Percentiles rank a stretch among this genome's conserved stretches.
Conservation (phyloP, 352 stramenopile species). For the Phytophthora pseudosyringae region DNA sequence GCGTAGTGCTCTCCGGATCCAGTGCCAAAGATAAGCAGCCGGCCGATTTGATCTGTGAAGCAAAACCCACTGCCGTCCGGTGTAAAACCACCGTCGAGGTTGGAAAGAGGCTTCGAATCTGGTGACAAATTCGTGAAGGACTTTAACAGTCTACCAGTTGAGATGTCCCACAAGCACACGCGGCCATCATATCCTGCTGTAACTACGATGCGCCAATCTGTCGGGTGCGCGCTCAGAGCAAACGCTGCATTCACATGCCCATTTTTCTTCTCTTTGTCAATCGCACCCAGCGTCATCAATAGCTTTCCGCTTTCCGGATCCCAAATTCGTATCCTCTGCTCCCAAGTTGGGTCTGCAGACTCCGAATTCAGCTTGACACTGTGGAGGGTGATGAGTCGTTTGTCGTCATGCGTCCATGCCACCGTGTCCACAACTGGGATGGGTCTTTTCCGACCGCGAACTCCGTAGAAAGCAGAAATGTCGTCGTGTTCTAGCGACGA, state of each 20-base stretch:
- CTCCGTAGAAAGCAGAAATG: constrained; percentile 51
- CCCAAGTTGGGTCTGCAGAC: constrained; percentile 48
- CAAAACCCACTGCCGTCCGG: constrained; percentile 72
- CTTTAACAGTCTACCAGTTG: constrained; percentile 66
- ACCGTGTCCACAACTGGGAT: constrained; percentile 67
- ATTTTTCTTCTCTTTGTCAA: constrained; percentile 63
- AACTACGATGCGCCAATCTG: constrained; percentile 74
- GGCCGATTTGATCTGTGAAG: constrained; percentile 85
- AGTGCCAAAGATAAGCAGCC: constrained; percentile 81
- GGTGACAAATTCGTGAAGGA: constrained; percentile 65
- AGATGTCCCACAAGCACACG: constrained; percentile 88
- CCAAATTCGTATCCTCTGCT: constrained; percentile 76
- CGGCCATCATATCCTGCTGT: constrained; percentile 86
- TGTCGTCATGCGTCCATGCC: constrained; percentile 68
- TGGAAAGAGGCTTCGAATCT: constrained; percentile 64
- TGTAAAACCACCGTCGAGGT: constrained; percentile 81
- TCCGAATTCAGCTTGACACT: constrained; percentile 70
- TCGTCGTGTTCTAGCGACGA: constrained; percentile 47
- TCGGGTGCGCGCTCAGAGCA: constrained; percentile 80
- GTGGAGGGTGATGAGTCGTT: constrained; percentile 70
- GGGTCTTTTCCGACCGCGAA: constrained; percentile 49
- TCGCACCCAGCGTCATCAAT: constrained; percentile 66
- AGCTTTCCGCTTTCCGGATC: constrained; percentile 57
- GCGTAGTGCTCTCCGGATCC: constrained; percentile 71
- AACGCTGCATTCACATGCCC: constrained; percentile 84